Percentiles rank a stretch among this genome's conserved stretches.
Evolutionary conservation across 495 filamentous ascomycete genomes (phyloP).

Genomic region (Aspergillus steynii): DNA sequence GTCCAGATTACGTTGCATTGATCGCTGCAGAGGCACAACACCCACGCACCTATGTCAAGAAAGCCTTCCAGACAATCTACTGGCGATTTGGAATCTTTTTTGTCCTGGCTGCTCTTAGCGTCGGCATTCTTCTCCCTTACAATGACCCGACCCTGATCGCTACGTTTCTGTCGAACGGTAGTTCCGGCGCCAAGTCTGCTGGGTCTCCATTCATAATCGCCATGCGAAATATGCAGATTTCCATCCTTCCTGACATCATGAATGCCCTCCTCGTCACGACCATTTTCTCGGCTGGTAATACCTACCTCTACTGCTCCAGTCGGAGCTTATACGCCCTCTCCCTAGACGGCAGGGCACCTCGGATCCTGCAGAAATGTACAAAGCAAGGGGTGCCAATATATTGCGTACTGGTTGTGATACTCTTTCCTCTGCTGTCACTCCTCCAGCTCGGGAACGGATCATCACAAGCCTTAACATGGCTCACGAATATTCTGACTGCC

Average conservation of each 20-base stretch:
- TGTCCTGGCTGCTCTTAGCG: constrained; percentile 65
- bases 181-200: constrained; percentile 51
- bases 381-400: constrained; percentile 47
- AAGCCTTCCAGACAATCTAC: constrained; percentile 72
- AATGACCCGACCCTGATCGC: constrained; percentile 51
- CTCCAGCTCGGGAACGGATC: constrained; percentile 27
- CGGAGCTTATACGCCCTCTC: constrained; percentile 71
- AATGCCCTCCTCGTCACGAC: constrained; percentile 72
- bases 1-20: constrained; percentile 79
- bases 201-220: constrained; percentile 77
- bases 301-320: constrained; percentile 74
- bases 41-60: constrained; percentile 50
- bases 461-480: constrained; percentile 31
- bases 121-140: constrained; percentile 65
- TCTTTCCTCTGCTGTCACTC: constrained; percentile 41
- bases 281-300: constrained; percentile 78
- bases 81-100: constrained; percentile 73
- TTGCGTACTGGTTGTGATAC: constrained; percentile 41
- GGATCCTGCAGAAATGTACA: constrained; percentile 50
- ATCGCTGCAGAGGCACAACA: constrained; percentile 74
- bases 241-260: constrained; percentile 66
- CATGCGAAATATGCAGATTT: constrained; percentile 70
- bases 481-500: constrained; percentile 36
- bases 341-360: constrained; percentile 62
- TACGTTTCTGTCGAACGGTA: constrained; percentile 68